A percentile compares a stretch with the other conserved stretches of the same genome.
phyloP scores from a whole-genome alignment of 202 grass and related monocot species.

The Panicum virgatum region DNA sequence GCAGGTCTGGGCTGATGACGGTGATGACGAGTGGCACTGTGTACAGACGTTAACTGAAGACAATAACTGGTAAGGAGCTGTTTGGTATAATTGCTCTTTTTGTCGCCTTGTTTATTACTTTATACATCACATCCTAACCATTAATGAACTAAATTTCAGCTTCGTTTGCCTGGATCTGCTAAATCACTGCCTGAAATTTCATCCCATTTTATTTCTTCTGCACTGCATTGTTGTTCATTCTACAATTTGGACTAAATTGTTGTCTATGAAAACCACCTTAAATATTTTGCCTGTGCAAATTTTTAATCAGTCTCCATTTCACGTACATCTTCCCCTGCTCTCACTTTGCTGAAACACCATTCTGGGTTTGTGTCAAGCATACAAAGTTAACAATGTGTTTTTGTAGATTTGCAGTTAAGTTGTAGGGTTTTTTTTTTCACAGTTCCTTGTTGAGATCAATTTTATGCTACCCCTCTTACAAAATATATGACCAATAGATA shows the following conservation, averaged over 20 bases:
- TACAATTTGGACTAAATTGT: not conserved
- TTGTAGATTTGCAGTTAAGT: constrained; percentile 4
- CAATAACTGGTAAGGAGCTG: constrained; percentile 47
- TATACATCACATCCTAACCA: not conserved
- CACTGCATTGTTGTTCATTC: constrained; percentile 15
- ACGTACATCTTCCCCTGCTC: not conserved
- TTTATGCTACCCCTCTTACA: not conserved
- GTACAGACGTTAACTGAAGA: constrained; percentile 81
- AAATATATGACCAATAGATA: not conserved
- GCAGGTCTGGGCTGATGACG: constrained; percentile 83
- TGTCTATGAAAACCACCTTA: not conserved
- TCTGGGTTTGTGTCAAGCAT: constrained; percentile 19
- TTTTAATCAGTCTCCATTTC: not conserved
- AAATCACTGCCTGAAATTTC: constrained; percentile 10
- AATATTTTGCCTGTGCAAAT: not conserved
- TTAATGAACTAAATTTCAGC: not conserved
- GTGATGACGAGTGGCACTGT: constrained; percentile 90
- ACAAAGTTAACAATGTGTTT: not conserved
- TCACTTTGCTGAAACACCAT: constrained; percentile 9
- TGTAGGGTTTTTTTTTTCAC: constrained; percentile 1
- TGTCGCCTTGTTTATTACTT: not conserved
- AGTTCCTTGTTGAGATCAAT: not conserved
- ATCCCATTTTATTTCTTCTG: not conserved
- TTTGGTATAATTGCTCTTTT: not conserved
- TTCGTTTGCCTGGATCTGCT: too few relatives aligned